Conservation (phyloP, 768 basidiomycete genomes). For the Panaeolus papilionaceus region DNA sequence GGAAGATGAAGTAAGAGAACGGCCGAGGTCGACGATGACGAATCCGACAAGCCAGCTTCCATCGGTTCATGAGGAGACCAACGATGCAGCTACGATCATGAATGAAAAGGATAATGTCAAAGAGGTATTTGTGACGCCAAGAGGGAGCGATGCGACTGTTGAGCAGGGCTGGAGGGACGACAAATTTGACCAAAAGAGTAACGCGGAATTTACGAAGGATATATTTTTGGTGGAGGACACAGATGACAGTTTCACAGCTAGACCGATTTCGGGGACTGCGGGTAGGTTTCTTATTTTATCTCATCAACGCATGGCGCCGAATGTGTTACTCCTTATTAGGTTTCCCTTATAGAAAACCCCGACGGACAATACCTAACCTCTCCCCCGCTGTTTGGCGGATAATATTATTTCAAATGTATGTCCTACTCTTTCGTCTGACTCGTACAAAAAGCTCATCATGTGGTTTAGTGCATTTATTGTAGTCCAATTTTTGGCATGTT, state of each 20-base stretch:
- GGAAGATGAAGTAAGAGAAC: constrained; percentile 1
- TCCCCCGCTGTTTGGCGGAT: constrained; percentile 55
- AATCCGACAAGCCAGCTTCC: not conserved
- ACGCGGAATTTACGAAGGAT: constrained; percentile 1
- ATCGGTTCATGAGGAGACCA: not conserved
- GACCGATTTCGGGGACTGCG: not conserved
- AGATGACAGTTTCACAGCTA: not conserved
- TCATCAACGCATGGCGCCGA: not conserved
- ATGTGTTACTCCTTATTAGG: constrained; percentile 10
- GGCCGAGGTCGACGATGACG: not conserved
- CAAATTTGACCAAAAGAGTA: not conserved
- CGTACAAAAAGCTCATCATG: not conserved
- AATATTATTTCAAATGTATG: constrained; percentile 62
- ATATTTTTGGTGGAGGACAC: not conserved
- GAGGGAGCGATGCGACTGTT: constrained; percentile 8
- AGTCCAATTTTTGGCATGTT: constrained; percentile 53
- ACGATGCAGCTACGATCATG: not conserved
- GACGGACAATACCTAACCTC: constrained; percentile 39
- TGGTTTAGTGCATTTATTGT: constrained; percentile 46
- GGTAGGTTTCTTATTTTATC: not conserved
- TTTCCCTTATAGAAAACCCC: constrained; percentile 26
- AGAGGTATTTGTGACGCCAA: not conserved
- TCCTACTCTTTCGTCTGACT: constrained; percentile 12
- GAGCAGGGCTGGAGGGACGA: constrained; percentile 2
- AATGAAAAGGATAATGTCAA: constrained; percentile 5